Percentiles rank a stretch among this genome's conserved stretches.
Conservation (phyloP, 371 early-diverging fungal species). For the Syncephalastrum monosporum region DNA sequence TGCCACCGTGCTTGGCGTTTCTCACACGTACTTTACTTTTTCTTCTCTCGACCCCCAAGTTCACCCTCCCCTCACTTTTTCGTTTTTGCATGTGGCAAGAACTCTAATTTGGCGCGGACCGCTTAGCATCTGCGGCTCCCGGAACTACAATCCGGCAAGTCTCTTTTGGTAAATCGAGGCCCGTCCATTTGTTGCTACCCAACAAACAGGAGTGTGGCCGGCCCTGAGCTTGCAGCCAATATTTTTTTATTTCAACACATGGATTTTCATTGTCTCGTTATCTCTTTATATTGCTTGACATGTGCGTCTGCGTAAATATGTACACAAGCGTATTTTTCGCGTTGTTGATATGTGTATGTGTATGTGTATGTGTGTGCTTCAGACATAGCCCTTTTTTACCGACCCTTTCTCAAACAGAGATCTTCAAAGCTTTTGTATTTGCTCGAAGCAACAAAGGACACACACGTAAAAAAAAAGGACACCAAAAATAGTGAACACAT, state of each 20-base stretch:
- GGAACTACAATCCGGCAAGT: constrained; percentile 4
- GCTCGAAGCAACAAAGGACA: constrained; percentile 5
- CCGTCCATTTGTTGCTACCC: too few relatives aligned
- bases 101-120: constrained; percentile 20
- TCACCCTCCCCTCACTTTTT: constrained; percentile 4
- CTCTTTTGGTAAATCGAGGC: too few relatives aligned
- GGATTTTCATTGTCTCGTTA: not conserved
- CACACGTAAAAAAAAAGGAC: not conserved
- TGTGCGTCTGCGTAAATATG: constrained; percentile 3
- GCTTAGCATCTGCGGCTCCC: constrained; percentile 4
- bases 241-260: not conserved
- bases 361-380: not conserved
- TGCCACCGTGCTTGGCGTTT: constrained; percentile 3
- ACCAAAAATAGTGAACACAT: not conserved
- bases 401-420: constrained; percentile 7
- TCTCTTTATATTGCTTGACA: constrained; percentile 3
- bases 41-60: not conserved
- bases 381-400: not conserved
- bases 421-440: constrained; percentile 9
- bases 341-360: not conserved
- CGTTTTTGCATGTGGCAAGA: constrained; percentile 18
- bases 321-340: constrained; percentile 2
- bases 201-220: too few relatives aligned
- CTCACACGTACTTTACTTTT: constrained; percentile 5
- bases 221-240: not conserved